These are phyloP conservation scores for Bipolaris cookei DNA, from an alignment of 2,329 filamentous ascomycete species.

Conservation along the genomic window DNA sequence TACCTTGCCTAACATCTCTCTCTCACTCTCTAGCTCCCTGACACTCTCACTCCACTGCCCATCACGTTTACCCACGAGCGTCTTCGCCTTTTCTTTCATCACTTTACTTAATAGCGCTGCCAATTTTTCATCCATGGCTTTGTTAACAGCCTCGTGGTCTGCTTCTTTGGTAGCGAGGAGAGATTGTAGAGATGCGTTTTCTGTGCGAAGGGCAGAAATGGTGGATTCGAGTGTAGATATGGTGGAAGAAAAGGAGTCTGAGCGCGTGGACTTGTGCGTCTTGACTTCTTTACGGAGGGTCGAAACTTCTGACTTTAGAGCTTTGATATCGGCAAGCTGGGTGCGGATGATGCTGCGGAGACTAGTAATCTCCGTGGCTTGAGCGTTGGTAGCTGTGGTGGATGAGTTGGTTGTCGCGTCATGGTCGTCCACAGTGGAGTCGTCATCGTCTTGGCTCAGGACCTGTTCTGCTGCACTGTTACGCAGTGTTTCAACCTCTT, in stretches of 20 bases:
- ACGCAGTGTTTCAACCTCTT: slow-evolving; percentile 32
- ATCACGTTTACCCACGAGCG: slow-evolving; percentile 40
- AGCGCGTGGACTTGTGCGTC: slow-evolving; percentile 26
- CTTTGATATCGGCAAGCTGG: slow-evolving; percentile 35
- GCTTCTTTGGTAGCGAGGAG: slow-evolving; percentile 28
- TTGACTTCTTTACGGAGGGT: slow-evolving; percentile 25
- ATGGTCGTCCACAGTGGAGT: slow-evolving; percentile 17
- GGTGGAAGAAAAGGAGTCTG: slow-evolving; percentile 19
- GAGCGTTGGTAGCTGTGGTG: slow-evolving; percentile 18
- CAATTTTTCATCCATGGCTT: slow-evolving; percentile 44
- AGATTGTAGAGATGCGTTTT: slow-evolving; percentile 30
- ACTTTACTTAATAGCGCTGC: slow-evolving; percentile 35
- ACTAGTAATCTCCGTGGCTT: slow-evolving; percentile 36
- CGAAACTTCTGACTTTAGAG: slow-evolving; percentile 28
- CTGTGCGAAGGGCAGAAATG: slow-evolving; percentile 16
- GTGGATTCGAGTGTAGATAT: slow-evolving; percentile 12
- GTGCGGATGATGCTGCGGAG: slow-evolving; percentile 36
- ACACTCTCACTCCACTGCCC: slow-evolving; percentile 44
- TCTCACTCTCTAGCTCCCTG: slow-evolving; percentile 30
- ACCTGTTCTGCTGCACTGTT: slow-evolving; percentile 17
- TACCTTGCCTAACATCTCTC: slow-evolving; percentile 40
- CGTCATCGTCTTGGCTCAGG: slow-evolving; percentile 16
- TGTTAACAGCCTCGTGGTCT: slow-evolving; percentile 41
- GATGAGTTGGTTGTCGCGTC: slow-evolving; percentile 7
- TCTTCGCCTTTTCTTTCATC: slow-evolving; percentile 42